These are phyloP conservation scores for Chamaecrista fasciculata DNA, from an alignment of 306 rosid genomes.

Conservation along the genomic window DNA sequence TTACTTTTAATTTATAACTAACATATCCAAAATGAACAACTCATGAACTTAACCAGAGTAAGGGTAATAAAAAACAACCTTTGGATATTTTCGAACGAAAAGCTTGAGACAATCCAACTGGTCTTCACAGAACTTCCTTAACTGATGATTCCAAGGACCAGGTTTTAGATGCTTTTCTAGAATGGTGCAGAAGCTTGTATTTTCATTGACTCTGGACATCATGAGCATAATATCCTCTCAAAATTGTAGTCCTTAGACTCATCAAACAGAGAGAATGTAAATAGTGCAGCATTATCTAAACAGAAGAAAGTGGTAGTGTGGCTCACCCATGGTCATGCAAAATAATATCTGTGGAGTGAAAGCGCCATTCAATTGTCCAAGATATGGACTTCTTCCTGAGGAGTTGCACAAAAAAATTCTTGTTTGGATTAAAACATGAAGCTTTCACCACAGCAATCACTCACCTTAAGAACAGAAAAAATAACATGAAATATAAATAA, in stretches of 20 bases:
- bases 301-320: neutral
- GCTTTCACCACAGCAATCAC: neutral
- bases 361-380: slow-evolving; percentile 93
- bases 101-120: slow-evolving; percentile 61
- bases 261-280: slow-evolving; percentile 17
- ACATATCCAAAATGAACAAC: neutral
- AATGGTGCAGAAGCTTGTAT: slow-evolving; percentile 45
- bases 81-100: slow-evolving; percentile 65
- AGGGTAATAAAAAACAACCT: slow-evolving; percentile 47
- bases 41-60: neutral
- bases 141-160: slow-evolving; percentile 73
- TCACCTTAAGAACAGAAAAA: neutral
- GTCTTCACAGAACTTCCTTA: slow-evolving; percentile 56
- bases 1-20: neutral
- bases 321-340: slow-evolving; percentile 78
- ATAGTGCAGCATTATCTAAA: neutral
- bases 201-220: slow-evolving; percentile 62
- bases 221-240: slow-evolving; percentile 26
- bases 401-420: slow-evolving; percentile 20
- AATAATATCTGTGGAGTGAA: slow-evolving; percentile 60
- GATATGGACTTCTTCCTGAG: slow-evolving; percentile 73
- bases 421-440: slow-evolving; percentile 14
- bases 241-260: slow-evolving; percentile 4
- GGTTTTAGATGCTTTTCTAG: slow-evolving; percentile 71
- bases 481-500: slow-evolving; percentile 24